Base-by-base conservation (phyloP, 192 early-diverging fungal species). In the Coemansia sp. region DNA sequence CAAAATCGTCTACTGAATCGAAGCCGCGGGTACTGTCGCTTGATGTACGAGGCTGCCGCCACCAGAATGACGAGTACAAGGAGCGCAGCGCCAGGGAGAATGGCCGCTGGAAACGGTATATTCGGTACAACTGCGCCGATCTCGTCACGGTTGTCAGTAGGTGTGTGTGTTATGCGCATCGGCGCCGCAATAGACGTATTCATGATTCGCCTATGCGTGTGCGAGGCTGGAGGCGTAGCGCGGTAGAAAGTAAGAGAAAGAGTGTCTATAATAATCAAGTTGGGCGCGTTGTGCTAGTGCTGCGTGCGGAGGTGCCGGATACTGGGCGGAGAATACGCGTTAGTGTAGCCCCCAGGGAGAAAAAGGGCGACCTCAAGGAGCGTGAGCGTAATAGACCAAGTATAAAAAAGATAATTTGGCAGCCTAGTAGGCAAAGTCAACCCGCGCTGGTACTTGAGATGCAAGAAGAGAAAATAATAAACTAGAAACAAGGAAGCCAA, bases 21-120 rank as follows among this genome's bases (percentile, higher is more conserved):
- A 16, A 40, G 67, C 16, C 42, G 67, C 41, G 43, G 6, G 47
- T 67, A 52, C 44, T 65, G 65, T 38, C 59, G 72, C n/a, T n/a
- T 62, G 62, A 64, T 74, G 61, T 31, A 29, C 36, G n/a, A 40
- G 38, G 46, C 42, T 27, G 18, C n/a, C 33, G 65, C 65, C 10
- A 42, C 54, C 11, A 73, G 22, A 9, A 61, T 31, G 6, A 67
- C 63, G 62, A 74, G 76, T 41, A 38, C 66, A 31, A 82, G 71
- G 24, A 82, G 65, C 41, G 65, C 63, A 11, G 71, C 51, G 33
- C 80, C 80, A 24, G 80, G 80, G 6, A 77, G 61, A 33, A 77
- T 69, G 24, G 59, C 65, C 16, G 69, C 68, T 10, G 69, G 27
- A 41, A 60, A 74, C 27, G 46, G 60, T 59, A 63, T 36, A 59